Conservation (phyloP, 1,284 basidiomycete genomes). For the Mrakiaceae sp. region DNA sequence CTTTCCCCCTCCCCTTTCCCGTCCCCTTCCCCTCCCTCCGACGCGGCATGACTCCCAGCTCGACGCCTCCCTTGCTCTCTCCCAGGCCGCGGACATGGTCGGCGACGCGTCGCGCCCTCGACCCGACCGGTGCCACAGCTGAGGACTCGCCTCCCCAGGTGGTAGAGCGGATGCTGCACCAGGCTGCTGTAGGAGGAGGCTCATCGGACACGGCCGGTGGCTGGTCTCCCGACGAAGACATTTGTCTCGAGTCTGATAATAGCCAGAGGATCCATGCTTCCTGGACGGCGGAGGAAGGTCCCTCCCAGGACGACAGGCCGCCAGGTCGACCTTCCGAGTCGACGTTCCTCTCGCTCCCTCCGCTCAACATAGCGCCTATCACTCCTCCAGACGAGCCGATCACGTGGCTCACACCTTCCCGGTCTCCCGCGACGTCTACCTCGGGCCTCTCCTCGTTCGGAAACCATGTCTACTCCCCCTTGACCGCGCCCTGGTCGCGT, state of each 20-base stretch:
- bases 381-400: neutral
- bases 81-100: constrained; percentile 3
- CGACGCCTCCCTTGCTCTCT: neutral
- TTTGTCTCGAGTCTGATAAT: too few relatives aligned
- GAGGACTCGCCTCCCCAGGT: neutral
- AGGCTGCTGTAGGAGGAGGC: neutral
- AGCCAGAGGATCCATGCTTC: neutral
- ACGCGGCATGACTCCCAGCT: neutral
- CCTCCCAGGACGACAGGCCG: neutral
- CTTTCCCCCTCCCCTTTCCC: neutral
- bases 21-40: neutral
- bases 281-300: neutral
- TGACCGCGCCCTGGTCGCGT: neutral
- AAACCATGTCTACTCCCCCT: neutral
- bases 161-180: neutral
- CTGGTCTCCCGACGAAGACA: neutral
- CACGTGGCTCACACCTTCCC: neutral
- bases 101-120: neutral
- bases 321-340: neutral
- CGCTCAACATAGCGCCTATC: neutral
- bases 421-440: neutral
- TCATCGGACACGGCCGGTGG: neutral
- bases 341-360: neutral
- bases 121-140: neutral
- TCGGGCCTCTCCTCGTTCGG: too few relatives aligned